Conservation (phyloP, 2,329 filamentous ascomycete species). For the Akanthomyces lecanii region DNA sequence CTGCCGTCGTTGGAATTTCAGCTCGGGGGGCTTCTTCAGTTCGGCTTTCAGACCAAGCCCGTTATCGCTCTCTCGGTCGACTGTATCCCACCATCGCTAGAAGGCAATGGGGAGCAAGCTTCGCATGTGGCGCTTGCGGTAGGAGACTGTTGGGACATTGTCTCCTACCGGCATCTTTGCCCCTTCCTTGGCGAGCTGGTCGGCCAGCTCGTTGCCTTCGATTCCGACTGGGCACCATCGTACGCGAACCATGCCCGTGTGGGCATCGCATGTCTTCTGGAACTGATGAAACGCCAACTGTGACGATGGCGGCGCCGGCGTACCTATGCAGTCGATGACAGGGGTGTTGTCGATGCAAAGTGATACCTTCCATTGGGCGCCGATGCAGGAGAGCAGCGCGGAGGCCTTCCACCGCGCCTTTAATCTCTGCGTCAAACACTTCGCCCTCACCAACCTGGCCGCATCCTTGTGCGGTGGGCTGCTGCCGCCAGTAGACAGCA, state of each 20-base stretch:
- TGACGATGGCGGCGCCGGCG: background rate
- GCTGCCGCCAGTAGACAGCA: no score
- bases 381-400: background rate
- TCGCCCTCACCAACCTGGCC: no score
- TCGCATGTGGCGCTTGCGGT: slow-evolving; percentile 4
- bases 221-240: slow-evolving; percentile 9
- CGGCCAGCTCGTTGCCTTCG: no score
- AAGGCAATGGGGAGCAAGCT: background rate
- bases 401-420: slow-evolving; percentile 2
- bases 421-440: no score
- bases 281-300: slow-evolving; percentile 3
- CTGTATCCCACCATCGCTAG: no score
- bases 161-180: background rate
- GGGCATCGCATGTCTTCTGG: background rate
- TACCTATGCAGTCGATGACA: slow-evolving; percentile 10
- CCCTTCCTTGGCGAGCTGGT: slow-evolving; percentile 16
- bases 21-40: no score
- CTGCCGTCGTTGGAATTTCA: background rate
- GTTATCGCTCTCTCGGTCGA: no score
- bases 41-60: no score
- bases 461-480: no score
- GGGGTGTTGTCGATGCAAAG: slow-evolving; percentile 14
- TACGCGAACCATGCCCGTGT: slow-evolving; percentile 1
- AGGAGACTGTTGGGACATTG: background rate
- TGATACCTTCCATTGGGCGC: background rate